Evolutionary conservation across 1,284 basidiomycete species (phyloP).

Genomic region (Heterobasidion occidentale): DNA sequence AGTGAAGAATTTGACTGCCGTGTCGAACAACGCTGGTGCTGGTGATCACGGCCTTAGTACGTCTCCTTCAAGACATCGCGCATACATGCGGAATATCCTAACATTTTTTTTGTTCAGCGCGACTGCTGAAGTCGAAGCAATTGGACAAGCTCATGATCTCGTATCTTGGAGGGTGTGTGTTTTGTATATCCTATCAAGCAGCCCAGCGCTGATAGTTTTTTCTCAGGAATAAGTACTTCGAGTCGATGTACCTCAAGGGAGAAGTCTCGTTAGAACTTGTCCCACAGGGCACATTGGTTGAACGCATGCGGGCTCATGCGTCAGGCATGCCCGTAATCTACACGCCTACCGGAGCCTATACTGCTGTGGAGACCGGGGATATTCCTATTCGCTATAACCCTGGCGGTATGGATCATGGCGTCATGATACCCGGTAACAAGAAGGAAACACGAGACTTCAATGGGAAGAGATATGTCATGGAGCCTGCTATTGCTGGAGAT

Average conservation of each 20-base stretch:
- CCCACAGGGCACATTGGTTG: slow-evolving; percentile 86
- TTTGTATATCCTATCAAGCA: slow-evolving; percentile 1
- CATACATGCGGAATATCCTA: background rate
- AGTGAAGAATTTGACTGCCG: slow-evolving; percentile 67
- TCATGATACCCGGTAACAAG: slow-evolving; percentile 63
- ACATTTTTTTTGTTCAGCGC: slow-evolving; percentile 37
- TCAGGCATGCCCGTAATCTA: slow-evolving; percentile 94
- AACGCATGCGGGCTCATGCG: slow-evolving; percentile 85
- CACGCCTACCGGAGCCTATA: slow-evolving; percentile 86
- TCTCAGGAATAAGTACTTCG: slow-evolving; percentile 67
- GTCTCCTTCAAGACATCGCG: slow-evolving; percentile 11
- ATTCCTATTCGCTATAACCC: slow-evolving; percentile 73
- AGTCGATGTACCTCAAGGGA: slow-evolving; percentile 73
- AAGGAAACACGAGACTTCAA: slow-evolving; percentile 78
- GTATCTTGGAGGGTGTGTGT: slow-evolving; percentile 72
- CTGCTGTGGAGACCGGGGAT: slow-evolving; percentile 70
- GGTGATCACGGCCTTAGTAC: slow-evolving; percentile 73
- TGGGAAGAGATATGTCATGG: slow-evolving; percentile 80
- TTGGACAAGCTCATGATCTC: slow-evolving; percentile 80
- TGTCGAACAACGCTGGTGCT: slow-evolving; percentile 88
- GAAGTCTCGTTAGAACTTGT: slow-evolving; percentile 80
- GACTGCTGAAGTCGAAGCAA: slow-evolving; percentile 69
- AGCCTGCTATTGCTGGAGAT: slow-evolving; percentile 81
- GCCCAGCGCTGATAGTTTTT: background rate
- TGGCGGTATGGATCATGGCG: slow-evolving; percentile 53